Evolutionary conservation across 2,329 filamentous ascomycete species (phyloP), one percentile per base, ranked within the genome.

Genomic region (Dactylellina leptospora): DNA sequence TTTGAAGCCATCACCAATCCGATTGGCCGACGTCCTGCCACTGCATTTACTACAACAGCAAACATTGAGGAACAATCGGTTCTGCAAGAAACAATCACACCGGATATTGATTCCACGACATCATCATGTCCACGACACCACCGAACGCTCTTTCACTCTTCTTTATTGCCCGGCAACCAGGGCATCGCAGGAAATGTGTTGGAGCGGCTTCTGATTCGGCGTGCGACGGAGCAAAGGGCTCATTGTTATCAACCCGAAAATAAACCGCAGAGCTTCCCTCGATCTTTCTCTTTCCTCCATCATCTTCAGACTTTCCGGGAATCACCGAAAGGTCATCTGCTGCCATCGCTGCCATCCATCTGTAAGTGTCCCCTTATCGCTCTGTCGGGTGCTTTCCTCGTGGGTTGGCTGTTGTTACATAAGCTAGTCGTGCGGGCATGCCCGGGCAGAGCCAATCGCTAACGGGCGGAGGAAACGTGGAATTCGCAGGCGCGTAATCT

Each of bases 401-500:
- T 33, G 28, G 18, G 13, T 40, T 16, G 36, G 36, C 11, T 40
- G 36, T 16, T 40, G 13, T 40, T 40, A n/a, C n/a, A n/a, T n/a
- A n/a, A n/a, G n/a, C n/a, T n/a, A n/a, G n/a, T n/a, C n/a, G n/a
- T n/a, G n/a, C n/a, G n/a, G n/a, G n/a, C n/a, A n/a, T n/a, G n/a
- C n/a, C 30, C 30, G 30, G 6, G 30, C 30, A 33, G 58, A 33
- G 53, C 61, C 51, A 66, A 66, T 58, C 61, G 51, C 61, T 66
- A 51, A 66, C 53, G 16, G 4, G 28, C 40, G 13, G 42, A 42
- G 28, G 18, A 33, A 33, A 63, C 59, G 22, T 54, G 61, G 42
- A 55, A 55, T 45, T n/a, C 22, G 40, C 40, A 59, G 54, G 33
- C 66, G 58, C 66, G 50, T 71, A 71, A 71, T 71, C 66, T 71